These are phyloP conservation scores for Candida ovalis DNA, from an alignment of 805 yeast genomes.

Conservation along the genomic window DNA sequence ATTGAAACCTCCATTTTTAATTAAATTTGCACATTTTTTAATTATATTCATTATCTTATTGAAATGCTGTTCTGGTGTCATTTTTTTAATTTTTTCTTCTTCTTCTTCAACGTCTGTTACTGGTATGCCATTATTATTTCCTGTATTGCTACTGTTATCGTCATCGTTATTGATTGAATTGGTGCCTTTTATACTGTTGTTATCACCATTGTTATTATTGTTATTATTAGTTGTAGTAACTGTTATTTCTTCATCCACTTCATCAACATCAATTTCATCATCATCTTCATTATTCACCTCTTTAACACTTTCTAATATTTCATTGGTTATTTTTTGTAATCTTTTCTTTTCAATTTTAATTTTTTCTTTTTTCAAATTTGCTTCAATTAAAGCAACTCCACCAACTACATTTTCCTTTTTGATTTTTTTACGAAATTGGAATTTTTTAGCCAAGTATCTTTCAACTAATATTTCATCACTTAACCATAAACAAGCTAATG, in stretches of 20 bases:
- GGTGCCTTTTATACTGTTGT: neutral
- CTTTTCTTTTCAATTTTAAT: neutral
- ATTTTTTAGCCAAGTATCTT: slow-evolving; percentile 64
- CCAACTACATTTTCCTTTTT: slow-evolving; percentile 13
- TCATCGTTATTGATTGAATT: neutral
- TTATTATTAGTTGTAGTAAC: neutral
- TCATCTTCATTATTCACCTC: slow-evolving; percentile 11
- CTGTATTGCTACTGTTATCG: neutral
- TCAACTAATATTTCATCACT: slow-evolving; percentile 61
- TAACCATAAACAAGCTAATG: slow-evolving; percentile 76
- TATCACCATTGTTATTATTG: neutral
- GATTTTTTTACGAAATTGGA: slow-evolving; percentile 31
- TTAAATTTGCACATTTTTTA: slow-evolving; percentile 43
- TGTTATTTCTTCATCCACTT: neutral
- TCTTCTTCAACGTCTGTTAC: slow-evolving; percentile 4
- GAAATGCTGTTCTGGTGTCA: slow-evolving; percentile 30
- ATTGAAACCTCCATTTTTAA: slow-evolving; percentile 37
- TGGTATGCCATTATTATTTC: neutral
- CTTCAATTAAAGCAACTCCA: slow-evolving; percentile 9
- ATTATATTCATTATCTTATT: slow-evolving; percentile 44
- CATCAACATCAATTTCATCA: slow-evolving; percentile 1
- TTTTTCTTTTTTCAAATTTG: slow-evolving; percentile 6
- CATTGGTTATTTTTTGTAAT: neutral
- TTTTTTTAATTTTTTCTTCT: slow-evolving; percentile 5
- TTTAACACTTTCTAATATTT: slow-evolving; percentile 1